Evolutionary conservation across 1,284 basidiomycete species (phyloP).

Genomic region (Waitea zeae): DNA sequence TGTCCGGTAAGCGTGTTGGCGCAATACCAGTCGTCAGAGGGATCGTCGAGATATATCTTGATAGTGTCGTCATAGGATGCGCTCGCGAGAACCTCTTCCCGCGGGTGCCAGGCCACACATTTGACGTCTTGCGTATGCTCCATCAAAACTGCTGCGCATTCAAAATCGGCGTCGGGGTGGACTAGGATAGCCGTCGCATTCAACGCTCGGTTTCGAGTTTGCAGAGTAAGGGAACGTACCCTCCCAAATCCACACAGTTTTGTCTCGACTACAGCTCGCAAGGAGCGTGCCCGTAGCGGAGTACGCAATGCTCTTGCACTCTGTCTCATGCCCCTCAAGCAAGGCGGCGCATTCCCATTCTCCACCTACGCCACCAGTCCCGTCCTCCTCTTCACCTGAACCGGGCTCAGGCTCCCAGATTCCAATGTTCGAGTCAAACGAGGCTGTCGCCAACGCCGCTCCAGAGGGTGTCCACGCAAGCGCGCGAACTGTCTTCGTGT

Average conservation of each 20-base stretch:
- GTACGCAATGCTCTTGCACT: slow-evolving; percentile 92
- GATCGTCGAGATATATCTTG: slow-evolving; percentile 89
- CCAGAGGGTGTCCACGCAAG: slow-evolving; percentile 88
- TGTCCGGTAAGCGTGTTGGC: slow-evolving; percentile 73
- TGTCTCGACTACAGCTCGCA: slow-evolving; percentile 89
- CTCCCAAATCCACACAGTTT: slow-evolving; percentile 99
- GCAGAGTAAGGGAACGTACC: slow-evolving; percentile 26
- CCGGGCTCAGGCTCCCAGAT: slow-evolving; percentile 66
- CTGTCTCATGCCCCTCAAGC: slow-evolving; percentile 92
- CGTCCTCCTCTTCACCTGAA: slow-evolving; percentile 20
- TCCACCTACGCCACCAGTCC: slow-evolving; percentile 16
- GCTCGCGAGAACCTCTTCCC: slow-evolving; percentile 92
- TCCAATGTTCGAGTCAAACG: slow-evolving; percentile 87
- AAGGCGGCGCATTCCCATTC: slow-evolving; percentile 82
- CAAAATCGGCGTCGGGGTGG: slow-evolving; percentile 86
- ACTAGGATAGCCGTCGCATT: slow-evolving; percentile 37
- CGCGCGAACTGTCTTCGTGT: slow-evolving; percentile 81
- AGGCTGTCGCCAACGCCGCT: slow-evolving; percentile 79
- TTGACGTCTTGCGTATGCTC: slow-evolving; percentile 98
- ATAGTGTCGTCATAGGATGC: slow-evolving; percentile 96
- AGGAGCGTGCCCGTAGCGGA: slow-evolving; percentile 67
- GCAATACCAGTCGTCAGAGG: slow-evolving; percentile 88
- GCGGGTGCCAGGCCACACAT: slow-evolving; percentile 87
- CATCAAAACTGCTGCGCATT: slow-evolving; percentile 92
- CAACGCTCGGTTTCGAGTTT: neutral